Conservation (phyloP, 2,329 filamentous ascomycete genomes). For the Pseudopyricularia javanii region DNA sequence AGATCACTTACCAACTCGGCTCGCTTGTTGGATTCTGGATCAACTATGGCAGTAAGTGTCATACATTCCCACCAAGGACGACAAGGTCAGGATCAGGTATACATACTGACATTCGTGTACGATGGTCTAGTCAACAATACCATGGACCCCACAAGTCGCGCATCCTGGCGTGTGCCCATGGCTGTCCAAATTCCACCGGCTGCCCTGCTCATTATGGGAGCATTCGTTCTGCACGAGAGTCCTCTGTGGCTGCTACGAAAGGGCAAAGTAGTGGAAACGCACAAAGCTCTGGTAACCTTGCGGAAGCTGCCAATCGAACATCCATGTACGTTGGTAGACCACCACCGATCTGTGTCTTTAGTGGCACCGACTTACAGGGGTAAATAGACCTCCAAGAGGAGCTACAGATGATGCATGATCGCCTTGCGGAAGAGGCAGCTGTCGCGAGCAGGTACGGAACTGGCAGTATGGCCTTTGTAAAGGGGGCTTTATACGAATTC, state of each 20-base stretch:
- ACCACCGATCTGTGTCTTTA: too few relatives aligned
- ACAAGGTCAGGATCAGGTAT: too few relatives aligned
- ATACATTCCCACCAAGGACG: too few relatives aligned
- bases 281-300: constrained; percentile 25
- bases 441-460: constrained; percentile 19
- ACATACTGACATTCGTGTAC: not conserved
- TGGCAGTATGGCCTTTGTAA: constrained; percentile 20
- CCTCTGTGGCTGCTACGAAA: constrained; percentile 30
- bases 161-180: constrained; percentile 35
- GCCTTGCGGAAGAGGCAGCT: constrained; percentile 20
- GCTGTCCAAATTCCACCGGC: constrained; percentile 32
- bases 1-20: constrained; percentile 41
- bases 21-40: constrained; percentile 38
- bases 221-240: constrained; percentile 27
- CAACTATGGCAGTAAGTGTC: constrained; percentile 24
- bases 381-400: constrained; percentile 26
- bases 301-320: constrained; percentile 29
- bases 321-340: constrained; percentile 4
- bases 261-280: constrained; percentile 24
- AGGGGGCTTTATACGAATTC: constrained; percentile 20
- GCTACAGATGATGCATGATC: constrained; percentile 28
- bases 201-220: constrained; percentile 27
- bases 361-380: not conserved
- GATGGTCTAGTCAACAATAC: constrained; percentile 17
- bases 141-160: constrained; percentile 17